A percentile compares a stretch with the other conserved stretches of the same genome.
Conservation (phyloP, 805 yeast species). For the Isabelozyma gotoi region DNA sequence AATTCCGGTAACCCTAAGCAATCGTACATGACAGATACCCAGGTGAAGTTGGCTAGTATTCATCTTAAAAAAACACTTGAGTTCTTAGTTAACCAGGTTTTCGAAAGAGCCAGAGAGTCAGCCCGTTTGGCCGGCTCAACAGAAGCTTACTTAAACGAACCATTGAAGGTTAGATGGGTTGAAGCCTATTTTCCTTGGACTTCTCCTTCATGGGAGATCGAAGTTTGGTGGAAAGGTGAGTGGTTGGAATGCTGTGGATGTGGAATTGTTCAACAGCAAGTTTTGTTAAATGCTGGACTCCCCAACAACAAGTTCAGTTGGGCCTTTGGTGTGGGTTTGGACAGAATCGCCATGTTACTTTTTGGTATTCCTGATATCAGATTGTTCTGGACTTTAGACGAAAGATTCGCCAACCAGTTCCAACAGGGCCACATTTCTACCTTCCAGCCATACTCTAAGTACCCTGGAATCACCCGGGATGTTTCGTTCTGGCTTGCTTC, state of each 20-base stretch:
- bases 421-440: constrained; percentile 58
- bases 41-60: constrained; percentile 64
- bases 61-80: constrained; percentile 89
- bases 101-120: constrained; percentile 65
- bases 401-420: constrained; percentile 76
- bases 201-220: constrained; percentile 96
- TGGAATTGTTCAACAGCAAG: constrained; percentile 83
- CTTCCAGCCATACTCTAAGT: constrained; percentile 87
- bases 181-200: constrained; percentile 98
- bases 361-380: constrained; percentile 96
- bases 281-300: constrained; percentile 70
- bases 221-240: constrained; percentile 97
- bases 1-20: constrained; percentile 77
- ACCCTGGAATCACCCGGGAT: constrained; percentile 84
- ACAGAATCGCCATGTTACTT: constrained; percentile 91
- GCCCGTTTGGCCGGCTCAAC: constrained; percentile 60
- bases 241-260: constrained; percentile 98
- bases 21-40: constrained; percentile 64
- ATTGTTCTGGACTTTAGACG: constrained; percentile 85
- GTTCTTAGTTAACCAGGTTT: constrained; percentile 76
- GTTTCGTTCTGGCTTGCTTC: constrained; percentile 86
- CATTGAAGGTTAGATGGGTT: constrained; percentile 88
- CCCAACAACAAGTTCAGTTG: constrained; percentile 70
- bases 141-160: constrained; percentile 62
- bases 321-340: constrained; percentile 98